phyloP scores from a whole-genome alignment of 371 early-diverging fungal species.

The Mucor lusitanicus region DNA sequence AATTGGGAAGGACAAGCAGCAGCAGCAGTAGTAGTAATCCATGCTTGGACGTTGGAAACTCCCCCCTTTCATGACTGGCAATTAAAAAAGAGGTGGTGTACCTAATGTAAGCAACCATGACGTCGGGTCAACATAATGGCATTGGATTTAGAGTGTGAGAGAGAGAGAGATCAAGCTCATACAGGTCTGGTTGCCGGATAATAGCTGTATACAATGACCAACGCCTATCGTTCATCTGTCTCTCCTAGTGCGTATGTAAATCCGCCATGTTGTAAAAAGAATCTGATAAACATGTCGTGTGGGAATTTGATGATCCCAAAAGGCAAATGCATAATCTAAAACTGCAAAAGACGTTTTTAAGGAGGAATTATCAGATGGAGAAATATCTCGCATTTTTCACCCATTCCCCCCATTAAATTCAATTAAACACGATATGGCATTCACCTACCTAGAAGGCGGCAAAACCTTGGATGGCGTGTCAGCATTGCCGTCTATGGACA shows the following conservation, averaged over 20 bases:
- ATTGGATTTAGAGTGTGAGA: too few relatives aligned
- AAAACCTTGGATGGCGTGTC: conserved; percentile 5
- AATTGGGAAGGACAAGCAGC: neutral
- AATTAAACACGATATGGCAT: neutral
- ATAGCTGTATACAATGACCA: too few relatives aligned
- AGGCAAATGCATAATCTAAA: neutral
- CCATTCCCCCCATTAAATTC: neutral
- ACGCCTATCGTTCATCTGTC: too few relatives aligned
- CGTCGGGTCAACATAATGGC: neutral
- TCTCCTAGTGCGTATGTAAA: neutral
- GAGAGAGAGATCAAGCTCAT: neutral
- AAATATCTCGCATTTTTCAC: neutral
- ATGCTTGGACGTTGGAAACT: neutral
- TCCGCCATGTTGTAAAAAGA: neutral
- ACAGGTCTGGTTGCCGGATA: too few relatives aligned
- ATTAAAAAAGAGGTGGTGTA: too few relatives aligned
- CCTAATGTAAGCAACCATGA: neutral
- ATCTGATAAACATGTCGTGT: neutral
- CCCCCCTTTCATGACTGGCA: too few relatives aligned
- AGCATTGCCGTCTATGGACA: neutral
- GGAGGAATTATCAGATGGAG: conserved; percentile 2
- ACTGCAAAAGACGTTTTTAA: neutral
- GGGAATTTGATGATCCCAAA: neutral
- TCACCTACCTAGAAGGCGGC: conserved; percentile 5
- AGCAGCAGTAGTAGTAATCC: too few relatives aligned